Conservation (phyloP, 495 filamentous ascomycete species). For the Talaromyces thailandensis region DNA sequence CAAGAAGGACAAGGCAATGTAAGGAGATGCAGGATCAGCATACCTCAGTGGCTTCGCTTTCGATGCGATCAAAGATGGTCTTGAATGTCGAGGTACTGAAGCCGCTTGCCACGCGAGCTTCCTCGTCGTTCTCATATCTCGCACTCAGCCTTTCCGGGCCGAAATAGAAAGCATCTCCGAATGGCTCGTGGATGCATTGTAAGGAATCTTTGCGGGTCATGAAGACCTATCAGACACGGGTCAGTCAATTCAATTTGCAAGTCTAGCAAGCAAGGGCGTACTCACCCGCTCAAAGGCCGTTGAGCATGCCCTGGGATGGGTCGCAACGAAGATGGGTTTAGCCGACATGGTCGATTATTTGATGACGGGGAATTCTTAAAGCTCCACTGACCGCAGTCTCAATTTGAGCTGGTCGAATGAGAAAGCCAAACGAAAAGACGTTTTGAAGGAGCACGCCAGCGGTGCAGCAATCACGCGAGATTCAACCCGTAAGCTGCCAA, state of each 20-base stretch:
- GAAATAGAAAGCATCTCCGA: slow-evolving; percentile 94
- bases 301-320: slow-evolving; percentile 88
- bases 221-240: slow-evolving; percentile 61
- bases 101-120: slow-evolving; percentile 59
- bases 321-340: slow-evolving; percentile 85
- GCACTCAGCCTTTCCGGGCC: slow-evolving; percentile 76
- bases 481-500: background rate
- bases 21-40: slow-evolving; percentile 27
- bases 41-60: slow-evolving; percentile 58
- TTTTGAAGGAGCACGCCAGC: background rate
- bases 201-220: slow-evolving; percentile 83
- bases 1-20: background rate
- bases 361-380: background rate
- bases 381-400: background rate
- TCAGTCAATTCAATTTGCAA: background rate
- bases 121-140: slow-evolving; percentile 66
- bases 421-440: background rate
- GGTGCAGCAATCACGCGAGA: slow-evolving; percentile 2
- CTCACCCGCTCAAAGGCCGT: slow-evolving; percentile 95
- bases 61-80: slow-evolving; percentile 63
- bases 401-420: background rate
- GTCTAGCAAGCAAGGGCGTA: slow-evolving; percentile 27
- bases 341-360: slow-evolving; percentile 44
- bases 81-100: slow-evolving; percentile 69
- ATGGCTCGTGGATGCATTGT: slow-evolving; percentile 84